phyloP scores from a whole-genome alignment of 495 filamentous ascomycete genomes.

The Hypoxylon trugodes region DNA sequence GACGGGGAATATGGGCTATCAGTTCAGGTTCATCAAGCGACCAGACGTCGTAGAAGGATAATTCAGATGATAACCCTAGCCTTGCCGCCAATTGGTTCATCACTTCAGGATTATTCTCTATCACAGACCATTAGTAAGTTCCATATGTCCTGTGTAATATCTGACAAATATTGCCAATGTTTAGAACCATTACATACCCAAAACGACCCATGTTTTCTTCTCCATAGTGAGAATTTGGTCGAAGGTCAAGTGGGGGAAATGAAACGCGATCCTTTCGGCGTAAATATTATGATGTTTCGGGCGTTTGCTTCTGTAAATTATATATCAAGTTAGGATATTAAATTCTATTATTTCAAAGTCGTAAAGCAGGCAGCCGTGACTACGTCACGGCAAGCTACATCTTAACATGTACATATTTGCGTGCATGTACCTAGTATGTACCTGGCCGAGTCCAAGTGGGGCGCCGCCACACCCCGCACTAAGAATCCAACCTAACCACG shows the following conservation, averaged over 20 bases:
- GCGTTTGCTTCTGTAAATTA: background rate
- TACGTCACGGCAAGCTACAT: slow-evolving; percentile 4
- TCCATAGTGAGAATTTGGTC: slow-evolving; percentile 5
- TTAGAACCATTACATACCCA: slow-evolving; percentile 3
- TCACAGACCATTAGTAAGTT: background rate
- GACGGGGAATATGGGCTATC: slow-evolving; percentile 75
- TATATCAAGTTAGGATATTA: background rate
- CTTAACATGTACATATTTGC: too few relatives aligned
- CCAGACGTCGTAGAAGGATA: slow-evolving; percentile 83
- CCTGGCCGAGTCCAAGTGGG: background rate
- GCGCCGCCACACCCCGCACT: slow-evolving; percentile 12
- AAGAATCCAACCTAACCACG: background rate
- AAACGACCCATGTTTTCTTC: slow-evolving; percentile 18
- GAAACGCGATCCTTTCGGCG: too few relatives aligned
- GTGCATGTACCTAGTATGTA: background rate
- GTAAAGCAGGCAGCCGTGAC: background rate
- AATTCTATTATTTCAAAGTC: background rate
- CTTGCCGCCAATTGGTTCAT: slow-evolving; percentile 76
- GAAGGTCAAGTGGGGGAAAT: too few relatives aligned
- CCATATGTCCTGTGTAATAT: too few relatives aligned
- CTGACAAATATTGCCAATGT: background rate
- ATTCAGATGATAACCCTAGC: slow-evolving; percentile 70
- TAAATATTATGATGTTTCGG: background rate
- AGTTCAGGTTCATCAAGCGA: slow-evolving; percentile 76
- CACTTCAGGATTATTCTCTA: slow-evolving; percentile 73